Conservation (phyloP, 441 rosid genomes). For the Geranium incanum region DNA sequence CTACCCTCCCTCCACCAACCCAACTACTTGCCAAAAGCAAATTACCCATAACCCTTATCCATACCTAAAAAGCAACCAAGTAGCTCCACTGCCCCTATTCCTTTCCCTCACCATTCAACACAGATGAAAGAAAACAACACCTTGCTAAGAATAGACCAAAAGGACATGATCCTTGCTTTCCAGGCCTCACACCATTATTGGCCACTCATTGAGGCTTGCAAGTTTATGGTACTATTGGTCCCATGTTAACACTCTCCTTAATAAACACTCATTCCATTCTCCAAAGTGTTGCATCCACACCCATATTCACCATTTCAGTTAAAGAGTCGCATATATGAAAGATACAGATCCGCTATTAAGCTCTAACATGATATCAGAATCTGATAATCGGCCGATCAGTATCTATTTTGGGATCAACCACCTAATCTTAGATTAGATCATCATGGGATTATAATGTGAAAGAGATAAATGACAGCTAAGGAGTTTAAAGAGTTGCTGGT, state of each 20-base stretch:
- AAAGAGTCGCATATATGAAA: too few relatives aligned
- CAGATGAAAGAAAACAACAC: slow-evolving; percentile 18
- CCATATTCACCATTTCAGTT: too few relatives aligned
- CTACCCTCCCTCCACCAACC: neutral
- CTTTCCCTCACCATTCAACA: slow-evolving; percentile 26
- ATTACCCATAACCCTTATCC: slow-evolving; percentile 13
- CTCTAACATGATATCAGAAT: too few relatives aligned
- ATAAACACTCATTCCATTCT: too few relatives aligned
- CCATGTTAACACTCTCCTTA: too few relatives aligned
- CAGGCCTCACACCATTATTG: too few relatives aligned
- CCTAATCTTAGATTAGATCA: neutral
- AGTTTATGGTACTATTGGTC: too few relatives aligned
- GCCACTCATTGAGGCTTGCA: too few relatives aligned
- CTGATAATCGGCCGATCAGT: too few relatives aligned
- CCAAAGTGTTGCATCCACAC: too few relatives aligned
- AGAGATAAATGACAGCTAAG: slow-evolving; percentile 3
- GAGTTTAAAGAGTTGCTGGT: neutral
- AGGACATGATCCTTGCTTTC: slow-evolving; percentile 3
- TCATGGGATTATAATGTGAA: neutral
- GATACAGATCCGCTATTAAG: too few relatives aligned
- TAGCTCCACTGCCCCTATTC: slow-evolving; percentile 21
- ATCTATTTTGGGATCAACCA: neutral
- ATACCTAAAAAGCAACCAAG: slow-evolving; percentile 22
- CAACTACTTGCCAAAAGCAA: neutral
- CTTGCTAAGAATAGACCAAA: slow-evolving; percentile 15